Evolutionary conservation across 345 rosid genomes (phyloP).

Genomic region (Syzygium jambos): DNA sequence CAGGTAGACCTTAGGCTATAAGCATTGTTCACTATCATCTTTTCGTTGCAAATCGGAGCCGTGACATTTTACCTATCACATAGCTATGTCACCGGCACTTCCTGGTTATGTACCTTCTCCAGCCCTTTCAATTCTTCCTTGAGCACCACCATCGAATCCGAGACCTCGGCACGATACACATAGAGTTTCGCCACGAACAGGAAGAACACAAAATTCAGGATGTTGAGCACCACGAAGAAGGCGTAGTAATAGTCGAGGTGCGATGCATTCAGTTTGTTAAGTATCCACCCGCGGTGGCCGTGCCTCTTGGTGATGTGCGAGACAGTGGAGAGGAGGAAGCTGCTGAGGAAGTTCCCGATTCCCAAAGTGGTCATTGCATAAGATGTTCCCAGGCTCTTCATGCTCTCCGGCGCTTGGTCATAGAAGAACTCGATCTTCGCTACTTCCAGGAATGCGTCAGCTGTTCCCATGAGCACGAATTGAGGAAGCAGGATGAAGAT

Average conservation of each 20-base stretch:
- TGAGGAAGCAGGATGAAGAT: slow-evolving; percentile 75
- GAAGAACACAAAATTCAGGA: slow-evolving; percentile 55
- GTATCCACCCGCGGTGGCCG: slow-evolving; percentile 64
- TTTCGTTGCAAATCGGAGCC: not conserved
- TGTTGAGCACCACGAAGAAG: slow-evolving; percentile 47
- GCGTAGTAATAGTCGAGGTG: slow-evolving; percentile 69
- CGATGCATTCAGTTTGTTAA: slow-evolving; percentile 65
- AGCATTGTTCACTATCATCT: not conserved
- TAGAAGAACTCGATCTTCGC: slow-evolving; percentile 85
- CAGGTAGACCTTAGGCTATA: not conserved
- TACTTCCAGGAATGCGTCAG: slow-evolving; percentile 70
- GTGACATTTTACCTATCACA: not conserved
- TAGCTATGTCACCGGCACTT: not conserved
- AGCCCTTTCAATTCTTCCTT: slow-evolving; percentile 34
- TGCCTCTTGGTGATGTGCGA: slow-evolving; percentile 34
- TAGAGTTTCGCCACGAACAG: slow-evolving; percentile 43
- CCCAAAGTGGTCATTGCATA: slow-evolving; percentile 47
- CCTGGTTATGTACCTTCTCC: slow-evolving; percentile 3
- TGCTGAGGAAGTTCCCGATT: slow-evolving; percentile 66
- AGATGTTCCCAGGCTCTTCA: slow-evolving; percentile 92
- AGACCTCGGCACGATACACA: slow-evolving; percentile 61
- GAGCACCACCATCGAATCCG: slow-evolving; percentile 41
- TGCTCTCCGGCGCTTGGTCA: slow-evolving; percentile 86
- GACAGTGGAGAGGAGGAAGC: slow-evolving; percentile 55
- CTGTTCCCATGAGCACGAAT: slow-evolving; percentile 68